Evolutionary conservation across 495 filamentous ascomycete genomes (phyloP), one percentile per base, ranked within the genome.

Genomic region (Neurospora tetraspora): DNA sequence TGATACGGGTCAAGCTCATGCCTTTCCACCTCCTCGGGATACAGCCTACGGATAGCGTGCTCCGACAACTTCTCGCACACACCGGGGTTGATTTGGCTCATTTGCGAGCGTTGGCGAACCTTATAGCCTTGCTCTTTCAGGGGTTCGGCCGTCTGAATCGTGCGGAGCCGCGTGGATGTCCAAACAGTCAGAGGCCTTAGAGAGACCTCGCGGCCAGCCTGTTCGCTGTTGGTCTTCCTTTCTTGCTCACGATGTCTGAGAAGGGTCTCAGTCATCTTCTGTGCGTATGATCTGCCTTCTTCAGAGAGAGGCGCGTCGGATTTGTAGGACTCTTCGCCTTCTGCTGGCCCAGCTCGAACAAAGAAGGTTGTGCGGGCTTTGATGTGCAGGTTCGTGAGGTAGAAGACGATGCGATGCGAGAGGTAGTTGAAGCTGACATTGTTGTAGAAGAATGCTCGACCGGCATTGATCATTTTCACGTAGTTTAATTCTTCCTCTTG

Each of bases 401-500:
- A 99, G 81, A 98, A 98, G 47, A 99, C 94, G 71, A 99, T 98
- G 53, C 96, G 88, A 78, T 98, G 92, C 20, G 93, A 95, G 39
- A 99, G 87, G 79, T 98, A 99, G 38, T 93, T 94, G 81, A 98
- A 98, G 77, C 89, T 92, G 78, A 94, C 92, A 75, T 98, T 97
- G 84, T 98, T 99, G 76, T 97, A 92, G 72, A 92, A 90, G 71
- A 98, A 88, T 68, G 90, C 85, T 80, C 96, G 90, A n/a, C 96
- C 96, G 9, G 96, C 96, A 77, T 99, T 98, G 76, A 97, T 96
- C 94, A 99, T 97, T 88, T 98, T 98, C 85, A 98, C 93, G 79
- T 94, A 99, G 78, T 98, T 97, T 71, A 98, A 85, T 73, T 97
- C 94, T 38, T 87, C 85, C 78, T 98, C 96, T 75, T 94, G 88